These are phyloP conservation scores for Suhomyces atakaporum DNA, from an alignment of 1,139 yeast genomes.

Conservation along the genomic window DNA sequence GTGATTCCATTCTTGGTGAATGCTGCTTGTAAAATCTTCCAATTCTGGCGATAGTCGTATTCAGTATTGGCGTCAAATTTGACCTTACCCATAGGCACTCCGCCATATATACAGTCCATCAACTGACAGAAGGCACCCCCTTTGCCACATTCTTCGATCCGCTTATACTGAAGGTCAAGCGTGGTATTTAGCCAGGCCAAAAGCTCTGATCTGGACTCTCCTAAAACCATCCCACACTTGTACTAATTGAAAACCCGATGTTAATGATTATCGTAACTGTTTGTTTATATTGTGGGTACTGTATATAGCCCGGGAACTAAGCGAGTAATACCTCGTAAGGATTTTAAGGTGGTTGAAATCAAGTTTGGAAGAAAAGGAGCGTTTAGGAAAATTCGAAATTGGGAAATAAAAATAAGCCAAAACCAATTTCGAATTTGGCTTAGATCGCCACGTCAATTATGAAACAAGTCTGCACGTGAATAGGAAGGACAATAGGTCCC, in stretches of 20 bases:
- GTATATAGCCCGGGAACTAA: not conserved
- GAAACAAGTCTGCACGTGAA: not conserved
- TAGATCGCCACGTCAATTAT: not conserved
- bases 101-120: slow-evolving; percentile 80
- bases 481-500: not conserved
- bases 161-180: slow-evolving; percentile 63
- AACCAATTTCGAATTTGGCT: no score
- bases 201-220: slow-evolving; percentile 81
- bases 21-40: slow-evolving; percentile 79
- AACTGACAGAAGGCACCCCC: slow-evolving; percentile 96
- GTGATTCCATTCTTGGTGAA: slow-evolving; percentile 72
- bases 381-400: no score
- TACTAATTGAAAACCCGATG: not conserved
- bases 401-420: no score
- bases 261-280: not conserved
- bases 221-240: slow-evolving; percentile 34
- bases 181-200: slow-evolving; percentile 82
- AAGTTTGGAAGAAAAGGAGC: no score
- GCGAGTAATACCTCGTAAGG: not conserved
- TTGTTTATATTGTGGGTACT: not conserved
- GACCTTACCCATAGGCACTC: slow-evolving; percentile 76
- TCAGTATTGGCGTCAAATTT: slow-evolving; percentile 66
- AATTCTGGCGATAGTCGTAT: slow-evolving; percentile 77
- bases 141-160: slow-evolving; percentile 91
- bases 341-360: not conserved